These are phyloP conservation scores for Candida tetrigidarum DNA, from an alignment of 1,139 yeast genomes.

Conservation along the genomic window DNA sequence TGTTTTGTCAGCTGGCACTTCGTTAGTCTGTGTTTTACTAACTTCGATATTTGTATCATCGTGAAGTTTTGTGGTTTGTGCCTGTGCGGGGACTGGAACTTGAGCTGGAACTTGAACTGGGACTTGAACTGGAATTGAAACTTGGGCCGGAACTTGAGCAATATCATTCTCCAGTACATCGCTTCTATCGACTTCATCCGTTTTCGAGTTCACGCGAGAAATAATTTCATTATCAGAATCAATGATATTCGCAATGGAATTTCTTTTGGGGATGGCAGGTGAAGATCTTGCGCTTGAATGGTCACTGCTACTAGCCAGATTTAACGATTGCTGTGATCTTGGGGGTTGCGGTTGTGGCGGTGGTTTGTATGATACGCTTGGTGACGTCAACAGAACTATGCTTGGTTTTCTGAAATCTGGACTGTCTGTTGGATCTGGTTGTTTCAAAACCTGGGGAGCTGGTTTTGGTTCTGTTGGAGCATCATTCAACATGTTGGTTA, in stretches of 20 bases:
- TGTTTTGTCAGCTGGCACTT: background rate
- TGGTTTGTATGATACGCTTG: slow-evolving; percentile 9
- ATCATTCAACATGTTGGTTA: slow-evolving; percentile 33
- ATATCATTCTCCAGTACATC: background rate
- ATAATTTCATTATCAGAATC: slow-evolving; percentile 34
- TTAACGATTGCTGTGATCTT: background rate
- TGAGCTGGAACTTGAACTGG: no score
- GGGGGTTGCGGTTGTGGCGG: slow-evolving; percentile 4
- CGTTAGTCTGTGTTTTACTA: background rate
- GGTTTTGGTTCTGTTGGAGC: slow-evolving; percentile 18
- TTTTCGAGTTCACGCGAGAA: background rate
- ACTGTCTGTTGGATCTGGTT: slow-evolving; percentile 3
- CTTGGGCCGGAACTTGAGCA: background rate
- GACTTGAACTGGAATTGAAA: no score
- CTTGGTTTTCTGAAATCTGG: slow-evolving; percentile 14
- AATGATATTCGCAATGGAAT: slow-evolving; percentile 50
- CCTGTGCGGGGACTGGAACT: no score
- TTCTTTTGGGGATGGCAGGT: slow-evolving; percentile 28
- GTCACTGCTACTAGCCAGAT: slow-evolving; percentile 8
- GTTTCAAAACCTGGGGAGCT: slow-evolving; percentile 10
- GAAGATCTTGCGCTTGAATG: slow-evolving; percentile 12
- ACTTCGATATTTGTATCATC: no score
- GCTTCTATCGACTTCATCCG: background rate
- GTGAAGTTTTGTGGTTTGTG: no score
- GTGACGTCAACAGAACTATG: slow-evolving; percentile 11